Conservation (phyloP, 345 rosid genomes). For the Eucalyptus marginata region DNA sequence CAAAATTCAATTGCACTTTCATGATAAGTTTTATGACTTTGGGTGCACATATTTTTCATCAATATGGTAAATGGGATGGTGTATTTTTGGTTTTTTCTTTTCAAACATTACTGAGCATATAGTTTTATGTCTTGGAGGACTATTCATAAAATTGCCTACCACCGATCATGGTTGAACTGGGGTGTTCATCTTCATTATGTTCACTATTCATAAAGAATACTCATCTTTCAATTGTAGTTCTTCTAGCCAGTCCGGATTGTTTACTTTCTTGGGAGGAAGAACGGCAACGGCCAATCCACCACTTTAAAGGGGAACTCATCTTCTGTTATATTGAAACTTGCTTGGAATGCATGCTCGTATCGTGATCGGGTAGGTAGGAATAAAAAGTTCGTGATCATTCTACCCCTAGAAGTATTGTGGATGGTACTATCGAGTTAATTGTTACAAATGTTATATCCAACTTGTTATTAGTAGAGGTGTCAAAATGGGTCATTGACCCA, state of each 20-base stretch:
- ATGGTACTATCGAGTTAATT: neutral
- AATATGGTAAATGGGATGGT: neutral
- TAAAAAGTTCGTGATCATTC: neutral
- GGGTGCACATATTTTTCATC: neutral
- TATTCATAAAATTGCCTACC: neutral
- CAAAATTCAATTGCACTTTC: rapidly evolving
- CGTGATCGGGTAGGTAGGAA: neutral
- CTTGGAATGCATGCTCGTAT: neutral
- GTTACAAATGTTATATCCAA: neutral
- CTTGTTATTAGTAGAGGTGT: neutral
- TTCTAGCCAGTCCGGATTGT: neutral
- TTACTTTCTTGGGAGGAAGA: no score
- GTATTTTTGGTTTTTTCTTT: neutral
- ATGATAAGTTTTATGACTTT: no score
- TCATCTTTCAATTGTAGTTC: neutral
- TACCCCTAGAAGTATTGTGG: neutral
- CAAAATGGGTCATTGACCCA: no score
- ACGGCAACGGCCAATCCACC: neutral
- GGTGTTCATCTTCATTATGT: neutral
- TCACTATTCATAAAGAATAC: neutral
- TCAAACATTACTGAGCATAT: neutral
- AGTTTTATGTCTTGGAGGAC: neutral
- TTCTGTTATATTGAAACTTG: neutral
- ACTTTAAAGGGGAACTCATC: neutral
- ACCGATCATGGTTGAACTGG: neutral